Evolutionary conservation across 805 yeast species (phyloP).

Genomic region (Ogataea glucozyma): DNA sequence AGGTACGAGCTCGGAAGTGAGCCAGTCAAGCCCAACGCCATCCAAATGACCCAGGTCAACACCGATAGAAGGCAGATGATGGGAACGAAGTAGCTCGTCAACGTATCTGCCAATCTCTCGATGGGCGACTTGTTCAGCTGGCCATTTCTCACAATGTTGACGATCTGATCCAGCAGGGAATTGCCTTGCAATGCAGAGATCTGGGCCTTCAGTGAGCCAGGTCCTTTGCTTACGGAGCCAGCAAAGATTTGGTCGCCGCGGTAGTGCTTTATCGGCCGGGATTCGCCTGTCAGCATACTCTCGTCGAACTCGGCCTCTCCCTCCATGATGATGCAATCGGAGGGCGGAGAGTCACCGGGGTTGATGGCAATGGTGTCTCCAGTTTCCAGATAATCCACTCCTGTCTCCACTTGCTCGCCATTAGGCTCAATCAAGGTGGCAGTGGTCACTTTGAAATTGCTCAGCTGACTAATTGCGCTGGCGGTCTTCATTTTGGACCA

Average conservation of each 20-base stretch:
- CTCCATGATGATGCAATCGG: conserved; percentile 52
- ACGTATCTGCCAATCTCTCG: conserved; percentile 64
- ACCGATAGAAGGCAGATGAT: conserved; percentile 60
- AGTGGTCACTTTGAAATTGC: conserved; percentile 48
- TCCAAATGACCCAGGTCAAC: conserved; percentile 69
- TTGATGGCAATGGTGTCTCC: conserved; percentile 51
- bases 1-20: conserved; percentile 54
- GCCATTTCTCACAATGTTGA: conserved; percentile 69
- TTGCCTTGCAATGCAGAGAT: conserved; percentile 60
- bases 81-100: conserved; percentile 77
- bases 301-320: conserved; percentile 57
- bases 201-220: conserved; percentile 52
- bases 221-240: conserved; percentile 70
- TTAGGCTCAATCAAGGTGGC: conserved; percentile 45
- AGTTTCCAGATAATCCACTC: conserved; percentile 48
- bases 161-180: conserved; percentile 69
- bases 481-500: conserved; percentile 69
- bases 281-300: conserved; percentile 63
- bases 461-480: conserved; percentile 56
- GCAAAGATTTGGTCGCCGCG: conserved; percentile 70
- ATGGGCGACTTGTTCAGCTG: conserved; percentile 73
- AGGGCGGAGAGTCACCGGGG: conserved; percentile 62
- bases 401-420: conserved; percentile 28
- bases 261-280: conserved; percentile 55
- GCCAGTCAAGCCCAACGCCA: conserved; percentile 55